phyloP scores from a whole-genome alignment of 371 early-diverging fungal species.

The Circinella minor region DNA sequence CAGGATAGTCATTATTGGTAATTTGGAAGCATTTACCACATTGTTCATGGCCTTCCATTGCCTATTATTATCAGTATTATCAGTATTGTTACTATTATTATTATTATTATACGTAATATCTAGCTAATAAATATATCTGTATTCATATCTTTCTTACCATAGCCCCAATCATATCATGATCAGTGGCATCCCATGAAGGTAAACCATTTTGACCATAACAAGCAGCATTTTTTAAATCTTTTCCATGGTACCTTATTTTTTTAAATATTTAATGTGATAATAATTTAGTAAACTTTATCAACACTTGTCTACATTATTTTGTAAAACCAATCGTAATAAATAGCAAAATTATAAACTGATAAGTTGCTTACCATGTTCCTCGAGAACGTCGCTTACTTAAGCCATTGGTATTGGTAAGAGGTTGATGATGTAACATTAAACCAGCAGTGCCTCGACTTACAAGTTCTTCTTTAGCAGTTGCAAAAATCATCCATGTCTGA shows the following conservation, averaged over 20 bases:
- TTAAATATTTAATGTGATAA: neutral
- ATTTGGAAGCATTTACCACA: constrained; percentile 57
- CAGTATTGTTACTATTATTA: too few relatives aligned
- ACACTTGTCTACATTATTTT: too few relatives aligned
- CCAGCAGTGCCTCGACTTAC: neutral
- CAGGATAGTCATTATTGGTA: constrained; percentile 41
- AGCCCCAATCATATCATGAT: constrained; percentile 50
- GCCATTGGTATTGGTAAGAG: neutral
- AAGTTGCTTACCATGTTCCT: constrained; percentile 1
- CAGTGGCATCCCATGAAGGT: constrained; percentile 40
- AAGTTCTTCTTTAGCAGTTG: neutral
- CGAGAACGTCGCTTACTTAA: neutral
- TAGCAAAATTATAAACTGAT: neutral
- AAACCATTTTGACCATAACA: constrained; percentile 54
- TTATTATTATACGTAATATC: neutral
- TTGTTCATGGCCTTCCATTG: constrained; percentile 49
- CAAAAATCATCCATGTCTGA: neutral
- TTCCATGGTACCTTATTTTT: constrained; percentile 43
- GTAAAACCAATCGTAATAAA: too few relatives aligned
- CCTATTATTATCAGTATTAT: constrained; percentile 19
- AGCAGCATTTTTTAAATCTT: constrained; percentile 52
- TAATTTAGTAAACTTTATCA: neutral
- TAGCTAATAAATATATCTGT: neutral
- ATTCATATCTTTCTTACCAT: constrained; percentile 34
- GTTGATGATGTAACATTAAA: neutral